Evolutionary conservation across 257 asterid genomes (phyloP).

Genomic region (Salvia splendens): DNA sequence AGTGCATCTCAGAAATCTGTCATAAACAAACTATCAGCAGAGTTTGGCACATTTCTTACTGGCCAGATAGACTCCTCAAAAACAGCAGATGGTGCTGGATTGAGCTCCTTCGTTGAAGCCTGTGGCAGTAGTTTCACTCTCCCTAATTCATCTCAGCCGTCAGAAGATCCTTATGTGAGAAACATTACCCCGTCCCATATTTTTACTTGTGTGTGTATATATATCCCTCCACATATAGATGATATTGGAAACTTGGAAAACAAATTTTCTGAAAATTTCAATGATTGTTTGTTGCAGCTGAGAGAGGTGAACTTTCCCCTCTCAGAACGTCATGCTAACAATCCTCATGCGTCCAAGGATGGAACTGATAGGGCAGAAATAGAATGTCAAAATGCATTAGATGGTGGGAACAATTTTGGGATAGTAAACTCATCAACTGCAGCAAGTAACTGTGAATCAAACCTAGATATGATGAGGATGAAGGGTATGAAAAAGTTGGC

Average conservation of each 20-base stretch:
- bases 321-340: slow-evolving; percentile 34
- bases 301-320: slow-evolving; percentile 33
- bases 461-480: slow-evolving; percentile 51
- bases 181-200: background rate
- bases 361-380: slow-evolving; percentile 35
- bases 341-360: slow-evolving; percentile 30
- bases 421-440: slow-evolving; percentile 38
- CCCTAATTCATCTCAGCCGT: slow-evolving; percentile 30
- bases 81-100: slow-evolving; percentile 39
- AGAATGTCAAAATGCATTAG: slow-evolving; percentile 31
- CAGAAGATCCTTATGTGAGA: slow-evolving; percentile 39
- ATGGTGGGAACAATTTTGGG: slow-evolving; percentile 29
- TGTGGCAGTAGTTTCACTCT: slow-evolving; percentile 37
- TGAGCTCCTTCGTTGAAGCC: slow-evolving; percentile 44
- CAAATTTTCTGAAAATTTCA: slow-evolving; percentile 12
- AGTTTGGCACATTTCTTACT: slow-evolving; percentile 34
- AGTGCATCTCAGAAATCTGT: slow-evolving; percentile 38
- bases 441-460: slow-evolving; percentile 40
- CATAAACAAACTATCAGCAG: slow-evolving; percentile 40
- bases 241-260: background rate
- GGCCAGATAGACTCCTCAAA: slow-evolving; percentile 37
- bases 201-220: slow-evolving; percentile 14
- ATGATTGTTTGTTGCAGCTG: slow-evolving; percentile 47
- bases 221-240: slow-evolving; percentile 8
- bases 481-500: slow-evolving; percentile 53